Base-by-base conservation (phyloP, 2,329 filamentous ascomycete genomes). In the Colletotrichum navitas region DNA sequence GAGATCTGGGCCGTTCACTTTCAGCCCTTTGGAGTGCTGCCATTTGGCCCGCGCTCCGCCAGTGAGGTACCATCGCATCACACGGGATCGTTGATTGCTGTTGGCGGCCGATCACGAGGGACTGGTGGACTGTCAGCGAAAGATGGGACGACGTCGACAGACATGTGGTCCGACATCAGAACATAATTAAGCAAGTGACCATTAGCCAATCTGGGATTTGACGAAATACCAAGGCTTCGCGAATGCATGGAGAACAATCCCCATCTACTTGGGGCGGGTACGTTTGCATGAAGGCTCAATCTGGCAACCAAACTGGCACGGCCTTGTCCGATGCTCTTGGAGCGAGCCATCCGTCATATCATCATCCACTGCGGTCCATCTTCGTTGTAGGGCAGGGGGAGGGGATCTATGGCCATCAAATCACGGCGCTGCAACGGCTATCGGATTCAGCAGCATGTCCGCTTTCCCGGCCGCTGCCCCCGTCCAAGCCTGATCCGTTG, bases 101-200 rank as follows among this genome's bases (percentile, higher is more conserved):
- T 34, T 47, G 52, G n/a, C 21, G 56, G 52, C 43, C 58, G 58
- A 68, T 68, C 68, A 71, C 68, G 68, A 71, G 68, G 55, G 63
- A 52, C 39, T 36, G 36, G 43, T 36, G 36, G 43, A 26, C 36
- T n/a, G 65, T 49, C 51, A 54, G 51, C 68, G 32, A 41, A 59
- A 69, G 32, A 69, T 64, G 56, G 59, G 59, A 68, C 69, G 65
- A 68, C 45, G 47, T 64, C 54, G 69, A 69, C 59, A 69, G 59
- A 64, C 65, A 63, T 64, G 65, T 71, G 65, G 54, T 55, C 43
- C 54, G 59, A 71, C 65, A 71, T 60, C 45, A 71, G 65, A 43
- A 52, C 52, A 71, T 65, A n/a, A 41, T 29, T 18, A 16, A n/a
- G 59, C 21, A 26, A 45, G 45, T 68, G 64, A 54, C 36, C 34